Conservation (phyloP, 345 rosid species). For the Arabidopsis arenosa region DNA sequence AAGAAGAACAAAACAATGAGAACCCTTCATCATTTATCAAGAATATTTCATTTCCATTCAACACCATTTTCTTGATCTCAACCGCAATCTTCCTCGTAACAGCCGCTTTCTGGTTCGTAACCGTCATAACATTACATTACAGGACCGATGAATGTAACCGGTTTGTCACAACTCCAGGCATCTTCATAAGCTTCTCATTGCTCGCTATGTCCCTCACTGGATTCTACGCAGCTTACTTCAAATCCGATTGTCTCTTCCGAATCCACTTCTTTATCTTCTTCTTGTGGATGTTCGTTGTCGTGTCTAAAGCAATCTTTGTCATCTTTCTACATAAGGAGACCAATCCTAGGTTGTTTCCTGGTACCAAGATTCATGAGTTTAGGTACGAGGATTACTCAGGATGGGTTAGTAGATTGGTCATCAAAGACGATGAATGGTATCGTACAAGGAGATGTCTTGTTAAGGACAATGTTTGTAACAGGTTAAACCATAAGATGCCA, state of each 20-base stretch:
- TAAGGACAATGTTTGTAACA: constrained; percentile 38
- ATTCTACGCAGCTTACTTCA: constrained; percentile 41
- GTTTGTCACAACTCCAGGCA: constrained; percentile 29
- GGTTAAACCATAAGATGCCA: constrained; percentile 34
- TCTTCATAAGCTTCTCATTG: constrained; percentile 45
- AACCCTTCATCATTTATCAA: neutral
- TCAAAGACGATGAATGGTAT: constrained; percentile 47
- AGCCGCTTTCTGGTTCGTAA: constrained; percentile 29
- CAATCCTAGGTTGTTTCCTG: constrained; percentile 40
- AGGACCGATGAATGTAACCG: constrained; percentile 36
- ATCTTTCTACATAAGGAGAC: constrained; percentile 20
- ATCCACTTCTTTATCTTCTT: constrained; percentile 43
- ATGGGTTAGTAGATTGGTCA: constrained; percentile 44
- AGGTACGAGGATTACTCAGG: constrained; percentile 44
- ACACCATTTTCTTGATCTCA: constrained; percentile 40
- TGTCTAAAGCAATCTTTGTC: constrained; percentile 37
- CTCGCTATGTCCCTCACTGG: constrained; percentile 28
- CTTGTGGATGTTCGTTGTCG: constrained; percentile 45
- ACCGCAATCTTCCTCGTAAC: constrained; percentile 38
- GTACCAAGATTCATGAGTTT: constrained; percentile 42
- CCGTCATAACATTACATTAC: constrained; percentile 38
- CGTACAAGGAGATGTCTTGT: constrained; percentile 45
- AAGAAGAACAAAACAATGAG: constrained; percentile 31
- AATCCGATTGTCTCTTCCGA: constrained; percentile 45
- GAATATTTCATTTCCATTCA: constrained; percentile 36